Evolutionary conservation across 768 basidiomycete genomes (phyloP).

Genomic region (Rhizopogon roseolus): DNA sequence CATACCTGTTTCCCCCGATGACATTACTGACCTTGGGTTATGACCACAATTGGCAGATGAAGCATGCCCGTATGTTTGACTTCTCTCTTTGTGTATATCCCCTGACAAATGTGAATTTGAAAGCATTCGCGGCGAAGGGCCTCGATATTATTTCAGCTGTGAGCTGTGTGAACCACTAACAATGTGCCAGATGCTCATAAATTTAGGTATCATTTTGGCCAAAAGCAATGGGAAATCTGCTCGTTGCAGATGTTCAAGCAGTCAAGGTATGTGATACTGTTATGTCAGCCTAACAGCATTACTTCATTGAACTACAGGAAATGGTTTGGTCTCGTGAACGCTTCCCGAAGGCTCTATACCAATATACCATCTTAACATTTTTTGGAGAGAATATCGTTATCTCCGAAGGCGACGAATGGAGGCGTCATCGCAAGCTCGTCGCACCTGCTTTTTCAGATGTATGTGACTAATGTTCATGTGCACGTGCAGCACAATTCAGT

Average conservation of each 20-base stretch:
- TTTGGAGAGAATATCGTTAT: conserved; percentile 61
- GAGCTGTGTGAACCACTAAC: conserved; percentile 9
- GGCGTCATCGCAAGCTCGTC: conserved; percentile 55
- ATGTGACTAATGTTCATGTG: background rate
- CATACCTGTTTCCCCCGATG: background rate
- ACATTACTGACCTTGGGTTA: conserved; percentile 1
- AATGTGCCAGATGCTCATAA: background rate
- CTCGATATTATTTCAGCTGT: conserved; percentile 33
- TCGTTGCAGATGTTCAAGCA: conserved; percentile 34
- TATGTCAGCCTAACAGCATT: background rate
- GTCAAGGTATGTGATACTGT: conserved; percentile 27
- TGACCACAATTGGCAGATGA: conserved; percentile 1
- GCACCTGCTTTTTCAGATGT: conserved; percentile 56
- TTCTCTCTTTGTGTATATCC: background rate
- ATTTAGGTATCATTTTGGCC: conserved; percentile 8
- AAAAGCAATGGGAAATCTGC: background rate
- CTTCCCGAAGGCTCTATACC: conserved; percentile 51
- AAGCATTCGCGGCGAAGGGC: conserved; percentile 29
- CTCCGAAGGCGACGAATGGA: conserved; percentile 63
- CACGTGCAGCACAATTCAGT: background rate
- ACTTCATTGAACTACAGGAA: conserved; percentile 9
- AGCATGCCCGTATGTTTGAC: conserved; percentile 2
- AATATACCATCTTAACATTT: conserved; percentile 40
- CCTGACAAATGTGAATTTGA: background rate
- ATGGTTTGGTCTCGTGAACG: conserved; percentile 12